Base-by-base conservation (phyloP, 257 asterid species). In the Nicotiana sylvestris region DNA sequence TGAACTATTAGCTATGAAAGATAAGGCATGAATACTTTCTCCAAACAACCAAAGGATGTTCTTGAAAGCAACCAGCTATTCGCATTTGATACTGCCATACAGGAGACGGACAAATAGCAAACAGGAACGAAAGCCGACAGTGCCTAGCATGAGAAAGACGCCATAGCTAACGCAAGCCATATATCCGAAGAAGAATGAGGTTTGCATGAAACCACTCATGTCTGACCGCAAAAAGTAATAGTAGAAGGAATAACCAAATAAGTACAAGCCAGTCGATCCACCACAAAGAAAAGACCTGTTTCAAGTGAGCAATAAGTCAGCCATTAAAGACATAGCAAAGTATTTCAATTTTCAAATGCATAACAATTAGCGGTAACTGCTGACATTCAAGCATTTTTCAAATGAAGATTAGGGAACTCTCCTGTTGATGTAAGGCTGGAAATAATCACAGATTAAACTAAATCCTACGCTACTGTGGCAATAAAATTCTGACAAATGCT, bases 121-220 rank as follows among this genome's bases (percentile, higher is more conserved):
- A 10, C 79, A 69, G 13, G 85, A 82, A 4, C 78, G 83, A 57
- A 77, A 83, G n/a, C 83, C 70, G 1, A 83, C 80, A 30, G 69
- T 10, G 1, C 85, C 85, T 18, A 83, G 82, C 85, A 83, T 83
- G 62, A 83, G 85, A 39, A 83, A 77, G 80, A 78, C 46, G 17
- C 85, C 85, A 78, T 78, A 83, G 67, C 85, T 76, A 65, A 83
- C 29, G 32, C 85, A 83, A 6, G 85, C 82, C 85, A 83, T 83
- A 76, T 83, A 83, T 12, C 85, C 83, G 4, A 83, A 83, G 83
- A 83, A 83, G 82, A 83, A 83, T 1, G 85, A 77, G 25, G 82
- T 66, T 49, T 83, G 85, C 85, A 83, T 83, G 82, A 83, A 66
- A 60, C 83, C 74, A 0, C 60, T 46, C 85, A 83, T 83, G 49